Base-by-base conservation (phyloP, 192 early-diverging fungal species). In the Spizellomyces punctatus region DNA sequence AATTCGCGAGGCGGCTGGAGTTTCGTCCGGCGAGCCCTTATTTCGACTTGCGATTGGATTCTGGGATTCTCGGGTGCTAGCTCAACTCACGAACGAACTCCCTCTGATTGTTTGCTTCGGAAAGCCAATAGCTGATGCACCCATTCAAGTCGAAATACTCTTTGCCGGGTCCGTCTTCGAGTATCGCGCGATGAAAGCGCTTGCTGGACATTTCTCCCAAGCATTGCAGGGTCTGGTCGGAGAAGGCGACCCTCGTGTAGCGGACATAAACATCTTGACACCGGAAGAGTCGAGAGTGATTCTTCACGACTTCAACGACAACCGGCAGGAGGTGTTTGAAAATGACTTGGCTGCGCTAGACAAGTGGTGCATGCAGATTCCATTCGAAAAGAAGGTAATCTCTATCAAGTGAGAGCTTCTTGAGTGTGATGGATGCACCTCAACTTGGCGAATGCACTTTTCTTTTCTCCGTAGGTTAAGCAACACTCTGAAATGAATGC, bases 371-470 rank as follows among this genome's bases (percentile, higher is more conserved):
- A 8, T 60, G 58, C 58, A 60, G 58, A 60, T 60, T 19, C 58
- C 58, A 8, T 60, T 60, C 58, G 58, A 60, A 27, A 60, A 60
- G 19, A 60, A 60, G 58, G 58, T 60, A 19, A 60, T n/a, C 50
- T 52, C 10, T 52, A 10, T 52, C n/a, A n/a, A n/a, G n/a, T n/a
- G n/a, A n/a, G n/a, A n/a, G n/a, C n/a, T n/a, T n/a, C n/a, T n/a
- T n/a, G n/a, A 64, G 43, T 21, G 63, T 8, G 10, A 10, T 8
- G 16, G 8, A 19, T n/a, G n/a, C n/a, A n/a, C n/a, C n/a, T n/a
- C n/a, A n/a, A n/a, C n/a, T n/a, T n/a, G n/a, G n/a, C n/a, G n/a
- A n/a, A n/a, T n/a, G n/a, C n/a, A n/a, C n/a, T n/a, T n/a, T n/a
- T n/a, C n/a, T n/a, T n/a, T n/a, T n/a, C n/a, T n/a, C n/a, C n/a